Percentiles rank a stretch among this genome's conserved stretches.
These are phyloP conservation scores for Amaranthus hypochondriacus DNA, from an alignment of 148 eudicot species.

Conservation along the genomic window DNA sequence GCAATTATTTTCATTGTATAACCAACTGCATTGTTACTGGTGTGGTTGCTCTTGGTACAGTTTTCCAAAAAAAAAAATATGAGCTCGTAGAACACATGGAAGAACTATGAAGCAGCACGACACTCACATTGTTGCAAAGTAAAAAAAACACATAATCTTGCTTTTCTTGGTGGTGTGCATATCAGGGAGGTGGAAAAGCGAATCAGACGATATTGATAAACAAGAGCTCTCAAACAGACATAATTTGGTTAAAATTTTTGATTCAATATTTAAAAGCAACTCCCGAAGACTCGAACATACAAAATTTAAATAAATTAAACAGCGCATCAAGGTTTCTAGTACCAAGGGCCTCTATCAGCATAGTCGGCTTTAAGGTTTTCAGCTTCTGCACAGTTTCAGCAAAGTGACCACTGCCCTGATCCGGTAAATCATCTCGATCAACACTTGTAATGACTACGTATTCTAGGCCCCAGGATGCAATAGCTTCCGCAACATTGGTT, in stretches of 20 bases:
- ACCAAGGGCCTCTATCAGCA: conserved; percentile 96
- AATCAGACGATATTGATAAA: neutral
- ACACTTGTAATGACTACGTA: conserved; percentile 98
- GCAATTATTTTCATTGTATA: neutral
- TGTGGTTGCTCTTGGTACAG: neutral
- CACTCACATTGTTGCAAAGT: neutral
- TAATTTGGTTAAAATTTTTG: too few relatives aligned
- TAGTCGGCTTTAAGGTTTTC: conserved; percentile 71
- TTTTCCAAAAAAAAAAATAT: neutral
- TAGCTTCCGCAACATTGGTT: conserved; percentile 86
- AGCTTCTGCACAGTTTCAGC: conserved; percentile 89
- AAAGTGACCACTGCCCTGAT: conserved; percentile 98
- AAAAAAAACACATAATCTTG: neutral
- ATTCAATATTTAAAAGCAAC: neutral
- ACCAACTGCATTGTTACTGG: neutral
- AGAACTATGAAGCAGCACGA: neutral
- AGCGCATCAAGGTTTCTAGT: conserved; percentile 13
- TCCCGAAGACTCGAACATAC: neutral
- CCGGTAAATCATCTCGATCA: conserved; percentile 92
- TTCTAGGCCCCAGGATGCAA: conserved; percentile 98
- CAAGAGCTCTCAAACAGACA: too few relatives aligned
- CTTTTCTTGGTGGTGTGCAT: neutral
- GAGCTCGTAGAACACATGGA: neutral
- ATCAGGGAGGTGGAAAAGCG: neutral
- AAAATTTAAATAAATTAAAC: neutral